Conservation (phyloP, 192 early-diverging fungal species). For the Linnemannia hyalina region DNA sequence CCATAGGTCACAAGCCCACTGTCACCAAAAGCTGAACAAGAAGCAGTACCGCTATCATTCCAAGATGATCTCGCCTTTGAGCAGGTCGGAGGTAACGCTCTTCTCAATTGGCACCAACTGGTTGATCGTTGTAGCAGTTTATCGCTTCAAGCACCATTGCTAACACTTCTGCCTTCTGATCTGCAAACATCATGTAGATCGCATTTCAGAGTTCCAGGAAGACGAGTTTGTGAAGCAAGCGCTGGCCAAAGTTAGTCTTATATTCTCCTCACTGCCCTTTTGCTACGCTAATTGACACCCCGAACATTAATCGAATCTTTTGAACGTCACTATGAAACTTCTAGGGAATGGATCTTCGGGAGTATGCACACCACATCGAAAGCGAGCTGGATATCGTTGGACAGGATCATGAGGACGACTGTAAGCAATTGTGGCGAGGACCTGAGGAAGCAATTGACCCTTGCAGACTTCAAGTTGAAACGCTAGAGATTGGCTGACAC, state of each 20-base stretch:
- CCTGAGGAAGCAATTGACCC: neutral
- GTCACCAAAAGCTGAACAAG: slow-evolving; percentile 35
- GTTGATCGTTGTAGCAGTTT: too few species aligned
- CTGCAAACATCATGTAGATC: slow-evolving; percentile 52
- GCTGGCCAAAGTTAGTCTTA: slow-evolving; percentile 69
- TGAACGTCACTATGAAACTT: neutral
- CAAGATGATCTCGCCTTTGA: slow-evolving; percentile 52
- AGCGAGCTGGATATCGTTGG: slow-evolving; percentile 79
- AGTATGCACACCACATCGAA: slow-evolving; percentile 85
- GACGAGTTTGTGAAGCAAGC: slow-evolving; percentile 88
- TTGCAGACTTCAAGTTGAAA: neutral
- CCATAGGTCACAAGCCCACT: slow-evolving; percentile 1
- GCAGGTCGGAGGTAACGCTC: slow-evolving; percentile 45
- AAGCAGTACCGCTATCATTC: slow-evolving; percentile 24
- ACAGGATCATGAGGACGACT: slow-evolving; percentile 76
- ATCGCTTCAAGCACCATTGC: neutral
- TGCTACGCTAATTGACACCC: neutral
- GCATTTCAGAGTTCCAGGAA: slow-evolving; percentile 82
- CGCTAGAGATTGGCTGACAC: neutral
- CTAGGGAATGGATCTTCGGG: slow-evolving; percentile 87
- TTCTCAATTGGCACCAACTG: neutral
- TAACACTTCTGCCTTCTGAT: neutral
- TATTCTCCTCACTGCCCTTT: neutral
- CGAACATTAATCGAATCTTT: slow-evolving; percentile 2
- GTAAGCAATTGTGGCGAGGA: slow-evolving; percentile 48